Percentiles rank a stretch among this genome's conserved stretches.
phyloP scores from a whole-genome alignment of 345 rosid genomes.

The Populus deltoides region DNA sequence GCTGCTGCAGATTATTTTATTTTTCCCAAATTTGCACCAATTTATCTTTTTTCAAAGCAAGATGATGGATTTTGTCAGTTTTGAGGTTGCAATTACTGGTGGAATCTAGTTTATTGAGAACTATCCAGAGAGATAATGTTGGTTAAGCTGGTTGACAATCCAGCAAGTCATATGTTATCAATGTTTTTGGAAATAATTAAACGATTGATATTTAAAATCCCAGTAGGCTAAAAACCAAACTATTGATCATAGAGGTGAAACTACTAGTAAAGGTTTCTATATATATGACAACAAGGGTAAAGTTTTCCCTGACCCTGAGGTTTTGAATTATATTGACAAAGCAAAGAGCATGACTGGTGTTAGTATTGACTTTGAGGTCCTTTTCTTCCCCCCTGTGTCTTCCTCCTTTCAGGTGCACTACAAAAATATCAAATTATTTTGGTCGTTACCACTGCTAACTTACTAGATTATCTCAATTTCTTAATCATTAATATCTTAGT shows the following conservation, averaged over 20 bases:
- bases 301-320: neutral
- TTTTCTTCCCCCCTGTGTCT: too few relatives aligned
- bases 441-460: too few relatives aligned
- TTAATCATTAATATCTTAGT: too few relatives aligned
- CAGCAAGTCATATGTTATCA: neutral
- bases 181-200: neutral
- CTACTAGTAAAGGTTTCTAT: neutral
- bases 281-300: neutral
- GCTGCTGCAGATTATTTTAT: too few relatives aligned
- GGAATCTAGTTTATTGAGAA: neutral
- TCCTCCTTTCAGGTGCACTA: neutral
- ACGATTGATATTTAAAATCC: neutral
- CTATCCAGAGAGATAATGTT: neutral
- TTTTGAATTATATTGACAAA: slow-evolving; percentile 2
- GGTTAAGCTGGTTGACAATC: neutral
- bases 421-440: neutral
- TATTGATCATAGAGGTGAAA: slow-evolving; percentile 1
- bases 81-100: neutral
- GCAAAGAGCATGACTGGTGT: slow-evolving; percentile 4
- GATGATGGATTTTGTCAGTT: neutral
- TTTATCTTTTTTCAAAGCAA: neutral
- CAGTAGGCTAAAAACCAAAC: too few relatives aligned
- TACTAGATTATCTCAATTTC: too few relatives aligned
- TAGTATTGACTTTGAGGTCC: neutral
- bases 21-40: neutral